These are phyloP conservation scores for Aspergillus incahuasiensis DNA, from an alignment of 495 filamentous ascomycete species.

Conservation along the genomic window DNA sequence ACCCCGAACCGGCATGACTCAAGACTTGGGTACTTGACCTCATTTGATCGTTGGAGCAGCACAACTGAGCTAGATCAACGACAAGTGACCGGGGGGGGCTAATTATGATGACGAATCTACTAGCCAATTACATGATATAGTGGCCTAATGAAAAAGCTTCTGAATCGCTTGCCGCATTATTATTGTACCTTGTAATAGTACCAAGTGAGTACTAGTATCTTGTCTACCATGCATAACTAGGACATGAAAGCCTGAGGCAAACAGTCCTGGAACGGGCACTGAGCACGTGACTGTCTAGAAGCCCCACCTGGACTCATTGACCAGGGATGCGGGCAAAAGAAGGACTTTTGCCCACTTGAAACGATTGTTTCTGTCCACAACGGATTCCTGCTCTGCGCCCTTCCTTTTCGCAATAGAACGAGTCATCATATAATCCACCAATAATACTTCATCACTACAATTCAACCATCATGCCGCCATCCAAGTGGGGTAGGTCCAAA, in stretches of 20 bases:
- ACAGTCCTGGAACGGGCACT: not conserved
- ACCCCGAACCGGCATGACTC: conserved; percentile 7
- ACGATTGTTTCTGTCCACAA: conserved; percentile 5
- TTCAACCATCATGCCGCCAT: conserved; percentile 40
- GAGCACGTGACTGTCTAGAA: conserved; percentile 15
- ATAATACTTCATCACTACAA: conserved; percentile 10
- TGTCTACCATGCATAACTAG: not conserved
- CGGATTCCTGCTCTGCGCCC: not conserved
- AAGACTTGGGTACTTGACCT: conserved; percentile 6
- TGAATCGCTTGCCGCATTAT: not conserved
- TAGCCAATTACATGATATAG: conserved; percentile 19
- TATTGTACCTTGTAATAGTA: no score
- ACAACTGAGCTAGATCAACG: not conserved
- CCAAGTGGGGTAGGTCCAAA: conserved; percentile 47
- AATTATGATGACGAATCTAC: conserved; percentile 29
- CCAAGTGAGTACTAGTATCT: not conserved
- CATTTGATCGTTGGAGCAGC: conserved; percentile 5
- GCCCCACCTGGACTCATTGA: conserved; percentile 19
- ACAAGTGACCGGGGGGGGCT: conserved; percentile 3
- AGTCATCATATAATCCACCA: not conserved
- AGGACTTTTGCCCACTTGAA: conserved; percentile 9
- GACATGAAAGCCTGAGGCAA: not conserved
- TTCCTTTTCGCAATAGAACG: not conserved
- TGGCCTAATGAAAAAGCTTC: conserved; percentile 25
- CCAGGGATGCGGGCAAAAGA: conserved; percentile 5